These are phyloP conservation scores for Neonectria ditissima DNA, from an alignment of 2,329 filamentous ascomycete species.

Conservation along the genomic window DNA sequence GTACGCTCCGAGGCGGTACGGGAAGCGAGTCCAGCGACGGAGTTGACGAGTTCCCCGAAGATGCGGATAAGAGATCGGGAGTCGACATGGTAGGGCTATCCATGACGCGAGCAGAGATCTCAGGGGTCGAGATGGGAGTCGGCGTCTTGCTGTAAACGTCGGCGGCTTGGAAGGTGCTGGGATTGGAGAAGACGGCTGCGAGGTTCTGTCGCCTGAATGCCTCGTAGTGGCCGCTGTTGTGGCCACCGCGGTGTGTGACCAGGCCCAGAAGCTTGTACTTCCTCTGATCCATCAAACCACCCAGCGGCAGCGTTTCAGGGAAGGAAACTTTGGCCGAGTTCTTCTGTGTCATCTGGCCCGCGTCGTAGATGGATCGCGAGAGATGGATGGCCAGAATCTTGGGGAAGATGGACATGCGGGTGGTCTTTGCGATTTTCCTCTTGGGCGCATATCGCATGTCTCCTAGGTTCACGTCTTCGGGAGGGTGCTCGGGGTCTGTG, in stretches of 20 bases:
- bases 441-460: slow-evolving; percentile 81
- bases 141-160: slow-evolving; percentile 77
- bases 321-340: slow-evolving; percentile 96
- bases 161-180: slow-evolving; percentile 80
- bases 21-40: slow-evolving; percentile 52
- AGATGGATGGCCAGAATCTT: slow-evolving; percentile 92
- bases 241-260: slow-evolving; percentile 94
- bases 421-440: slow-evolving; percentile 86
- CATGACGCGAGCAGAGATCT: slow-evolving; percentile 52
- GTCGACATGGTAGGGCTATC: slow-evolving; percentile 60
- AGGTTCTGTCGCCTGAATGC: slow-evolving; percentile 90
- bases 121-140: slow-evolving; percentile 63
- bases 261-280: slow-evolving; percentile 88
- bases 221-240: slow-evolving; percentile 97
- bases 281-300: slow-evolving; percentile 80
- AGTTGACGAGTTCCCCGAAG: slow-evolving; percentile 52
- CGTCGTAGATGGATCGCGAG: slow-evolving; percentile 91
- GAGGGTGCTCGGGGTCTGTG: slow-evolving; percentile 83
- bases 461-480: slow-evolving; percentile 79
- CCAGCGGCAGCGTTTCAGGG: slow-evolving; percentile 85
- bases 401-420: slow-evolving; percentile 87
- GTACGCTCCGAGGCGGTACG: slow-evolving; percentile 49
- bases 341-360: slow-evolving; percentile 81
- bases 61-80: slow-evolving; percentile 59
- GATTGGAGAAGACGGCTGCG: slow-evolving; percentile 83